These are phyloP conservation scores for Symbiodinium natans DNA, from an alignment of 73 alveolate species.

Conservation along the genomic window DNA sequence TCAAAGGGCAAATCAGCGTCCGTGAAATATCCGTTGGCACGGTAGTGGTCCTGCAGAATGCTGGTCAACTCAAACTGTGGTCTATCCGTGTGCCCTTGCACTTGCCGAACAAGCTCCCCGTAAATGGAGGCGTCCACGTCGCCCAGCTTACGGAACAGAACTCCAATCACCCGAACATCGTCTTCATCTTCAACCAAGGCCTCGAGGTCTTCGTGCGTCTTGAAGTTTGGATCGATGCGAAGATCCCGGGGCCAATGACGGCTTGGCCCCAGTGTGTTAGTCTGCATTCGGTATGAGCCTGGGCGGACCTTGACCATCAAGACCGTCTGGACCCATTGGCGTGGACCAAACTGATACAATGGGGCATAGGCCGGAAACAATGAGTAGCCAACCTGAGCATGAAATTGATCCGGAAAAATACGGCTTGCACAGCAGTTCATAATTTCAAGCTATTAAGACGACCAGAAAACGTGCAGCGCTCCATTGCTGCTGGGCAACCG, in stretches of 20 bases:
- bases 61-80: too few relatives aligned
- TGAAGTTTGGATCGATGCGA: background rate
- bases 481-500: too few relatives aligned
- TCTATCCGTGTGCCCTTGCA: too few relatives aligned
- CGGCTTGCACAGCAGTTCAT: too few relatives aligned
- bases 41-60: too few relatives aligned
- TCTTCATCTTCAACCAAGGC: background rate
- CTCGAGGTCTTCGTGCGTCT: background rate
- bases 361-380: background rate
- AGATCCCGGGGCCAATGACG: background rate
- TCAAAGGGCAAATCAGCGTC: too few relatives aligned
- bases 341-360: background rate
- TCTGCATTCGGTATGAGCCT: background rate
- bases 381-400: too few relatives aligned
- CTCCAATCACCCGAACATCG: background rate
- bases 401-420: too few relatives aligned
- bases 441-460: too few relatives aligned
- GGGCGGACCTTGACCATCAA: background rate
- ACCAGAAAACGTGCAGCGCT: too few relatives aligned
- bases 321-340: constrained; percentile 6
- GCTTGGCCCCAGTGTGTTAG: background rate
- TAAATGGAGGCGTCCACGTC: background rate
- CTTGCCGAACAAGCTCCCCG: too few relatives aligned
- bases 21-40: too few relatives aligned
- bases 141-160: constrained; percentile 7